Base-by-base conservation (phyloP, 2,329 filamentous ascomycete genomes). In the Penicillium glabrum region DNA sequence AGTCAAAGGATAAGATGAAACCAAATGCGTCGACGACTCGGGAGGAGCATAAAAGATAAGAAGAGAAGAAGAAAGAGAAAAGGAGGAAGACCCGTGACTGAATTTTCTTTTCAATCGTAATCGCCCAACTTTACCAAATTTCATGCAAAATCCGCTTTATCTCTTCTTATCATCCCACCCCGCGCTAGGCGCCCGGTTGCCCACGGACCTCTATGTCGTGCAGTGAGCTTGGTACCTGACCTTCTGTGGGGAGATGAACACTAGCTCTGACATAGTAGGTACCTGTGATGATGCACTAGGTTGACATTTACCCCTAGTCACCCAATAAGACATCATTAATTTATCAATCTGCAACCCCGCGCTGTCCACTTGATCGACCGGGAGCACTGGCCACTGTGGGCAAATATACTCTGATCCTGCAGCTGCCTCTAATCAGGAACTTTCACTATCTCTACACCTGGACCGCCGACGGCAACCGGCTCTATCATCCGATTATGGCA, bases 131-230 rank as follows among this genome's bases (percentile, higher is more conserved):
- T 66, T 62, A 66, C 61, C 57, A 61, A 68, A 65, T 66, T 52
- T 65, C 59, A 50, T 56, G 58, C 61, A 64, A 61, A 57, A 47
- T 68, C 53, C 56, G 56, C 61, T 64, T 49, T 83, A 69, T 23
- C 73, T 71, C 55, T 75, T 56, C 69, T 72, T 65, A 72, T 69
- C 64, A 66, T 55, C 41, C n/a, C 23, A 41, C 57, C 51, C 65
- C 68, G 68, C 68, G 68, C 63, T 68, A 68, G 63, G 63, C 69
- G 64, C 46, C 29, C 62, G 61, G 54, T 47, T 45, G 41, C 44
- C 58, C 58, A 63, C 62, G 61, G 63, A 53, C 51, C 31, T 27
- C 11, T 39, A 46, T 57, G 58, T 51, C 60, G 27, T 62, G 58
- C 58, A 56, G 46, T 45, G 16, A 16, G n/a, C 43, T 54, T 37